Evolutionary conservation across 2,329 filamentous ascomycete genomes (phyloP), one percentile per base, ranked within the genome.

Genomic region (Pyrenophora seminiperda): DNA sequence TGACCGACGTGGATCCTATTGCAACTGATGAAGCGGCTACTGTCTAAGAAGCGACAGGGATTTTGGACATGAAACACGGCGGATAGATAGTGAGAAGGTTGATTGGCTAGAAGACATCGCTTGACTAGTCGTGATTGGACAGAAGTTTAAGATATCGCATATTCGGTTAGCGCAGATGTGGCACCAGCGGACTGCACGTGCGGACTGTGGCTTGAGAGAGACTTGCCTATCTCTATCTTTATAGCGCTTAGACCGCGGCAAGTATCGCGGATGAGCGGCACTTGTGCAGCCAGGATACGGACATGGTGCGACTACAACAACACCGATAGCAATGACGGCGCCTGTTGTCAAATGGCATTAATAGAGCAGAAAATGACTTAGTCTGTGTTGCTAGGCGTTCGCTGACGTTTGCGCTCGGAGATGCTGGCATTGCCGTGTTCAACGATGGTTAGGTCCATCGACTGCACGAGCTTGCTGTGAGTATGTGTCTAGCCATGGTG

Each of bases 1-100:
- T 59, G 50, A 61, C 49, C 41, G 41, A 65, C 58, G 59, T 65
- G 61, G 65, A 61, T 43, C 62, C 56, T 63, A 63, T 67, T 50
- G 50, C 48, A 47, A 17, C 45, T 41, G 49, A 51, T 45, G 49
- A 59, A 46, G 53, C 59, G 50, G 41, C 32, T 51, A 34, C 36
- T 45, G 56, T 57, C 48, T 54, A 54, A 48, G 54, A 29, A 36
- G 53, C 37, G 51, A 49, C 46, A 52, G 42, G 54, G 48, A 49
- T 38, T 47, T 41, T 44, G 41, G 45, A 58, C 54, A 42, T 62
- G 62, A 66, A 67, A 66, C 63, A 58, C 48, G 44, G 40, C 43
- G 51, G 44, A 31, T 33, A 20, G 42, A 43, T 18, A 46, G 41
- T 34, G 42, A 45, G 15, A 29, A 45, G n/a, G 45, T 41, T 44